Evolutionary conservation across 2,329 filamentous ascomycete genomes (phyloP).

Genomic region (Clonostachys byssicola): DNA sequence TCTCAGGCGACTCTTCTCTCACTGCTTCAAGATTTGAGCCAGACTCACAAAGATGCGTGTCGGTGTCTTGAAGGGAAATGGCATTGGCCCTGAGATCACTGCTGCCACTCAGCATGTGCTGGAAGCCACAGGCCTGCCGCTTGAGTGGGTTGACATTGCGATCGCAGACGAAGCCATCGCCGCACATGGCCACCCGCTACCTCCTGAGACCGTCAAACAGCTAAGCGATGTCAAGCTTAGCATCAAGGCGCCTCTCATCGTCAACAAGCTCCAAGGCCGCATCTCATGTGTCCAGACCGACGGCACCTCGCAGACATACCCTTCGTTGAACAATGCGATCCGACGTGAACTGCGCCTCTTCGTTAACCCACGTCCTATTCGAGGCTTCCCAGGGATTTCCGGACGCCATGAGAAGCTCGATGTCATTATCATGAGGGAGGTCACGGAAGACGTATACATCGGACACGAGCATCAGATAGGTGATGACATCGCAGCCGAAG

Average conservation of each 20-base stretch:
- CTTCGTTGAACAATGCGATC: slow-evolving; percentile 1
- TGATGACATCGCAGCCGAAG: neutral
- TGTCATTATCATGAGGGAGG: neutral
- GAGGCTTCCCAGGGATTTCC: neutral
- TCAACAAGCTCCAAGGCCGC: neutral
- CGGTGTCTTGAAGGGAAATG: neutral
- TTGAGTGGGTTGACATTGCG: neutral
- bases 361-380: neutral
- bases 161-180: neutral
- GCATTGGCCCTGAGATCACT: neutral
- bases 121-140: neutral
- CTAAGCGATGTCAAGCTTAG: neutral
- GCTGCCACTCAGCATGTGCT: neutral
- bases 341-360: neutral
- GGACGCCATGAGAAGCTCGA: neutral
- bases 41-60: neutral
- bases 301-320: neutral
- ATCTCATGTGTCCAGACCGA: neutral
- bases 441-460: neutral
- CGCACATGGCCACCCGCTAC: neutral
- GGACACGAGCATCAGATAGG: neutral
- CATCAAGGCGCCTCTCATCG: neutral
- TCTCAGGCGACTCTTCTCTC: too few relatives aligned
- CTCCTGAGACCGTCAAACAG: neutral
- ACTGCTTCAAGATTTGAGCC: too few relatives aligned